These are phyloP conservation scores for Anethum foeniculum DNA, from an alignment of 140 eudicot species.

Conservation along the genomic window DNA sequence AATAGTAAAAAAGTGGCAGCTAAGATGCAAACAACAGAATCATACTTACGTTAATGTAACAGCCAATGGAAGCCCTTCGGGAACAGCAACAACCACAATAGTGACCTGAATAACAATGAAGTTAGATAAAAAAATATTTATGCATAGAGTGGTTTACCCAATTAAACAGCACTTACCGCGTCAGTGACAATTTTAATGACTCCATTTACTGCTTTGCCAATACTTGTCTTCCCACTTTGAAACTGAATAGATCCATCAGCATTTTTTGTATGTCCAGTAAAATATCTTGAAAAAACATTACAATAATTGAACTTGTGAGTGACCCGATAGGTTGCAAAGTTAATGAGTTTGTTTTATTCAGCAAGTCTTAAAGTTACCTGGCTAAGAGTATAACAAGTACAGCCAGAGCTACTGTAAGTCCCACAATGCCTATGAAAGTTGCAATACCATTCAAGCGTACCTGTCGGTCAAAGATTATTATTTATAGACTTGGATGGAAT, in stretches of 20 bases:
- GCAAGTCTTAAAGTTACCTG: slow-evolving; percentile 38
- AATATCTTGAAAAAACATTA: slow-evolving; percentile 35
- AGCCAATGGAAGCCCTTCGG: slow-evolving; percentile 98
- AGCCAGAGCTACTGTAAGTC: slow-evolving; percentile 69
- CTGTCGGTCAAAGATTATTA: slow-evolving; percentile 31
- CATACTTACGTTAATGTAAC: slow-evolving; percentile 83
- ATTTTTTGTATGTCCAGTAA: slow-evolving; percentile 66
- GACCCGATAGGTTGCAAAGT: slow-evolving; percentile 6
- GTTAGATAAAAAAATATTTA: slow-evolving; percentile 11
- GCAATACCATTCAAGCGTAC: slow-evolving; percentile 95
- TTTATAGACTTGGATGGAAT: slow-evolving; percentile 5
- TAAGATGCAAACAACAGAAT: background rate
- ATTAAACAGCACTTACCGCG: slow-evolving; percentile 49
- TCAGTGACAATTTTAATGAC: slow-evolving; percentile 59
- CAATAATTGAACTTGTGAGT: background rate
- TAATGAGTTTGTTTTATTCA: background rate
- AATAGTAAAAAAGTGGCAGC: slow-evolving; percentile 4
- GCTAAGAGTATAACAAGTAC: slow-evolving; percentile 64
- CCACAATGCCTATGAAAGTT: slow-evolving; percentile 94
- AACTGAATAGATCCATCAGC: slow-evolving; percentile 68
- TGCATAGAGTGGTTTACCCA: slow-evolving; percentile 1
- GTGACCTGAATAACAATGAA: slow-evolving; percentile 55
- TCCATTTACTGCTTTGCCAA: slow-evolving; percentile 49
- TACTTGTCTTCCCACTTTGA: slow-evolving; percentile 54
- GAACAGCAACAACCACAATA: slow-evolving; percentile 92